Percentiles rank a stretch among this genome's conserved stretches.
Conservation (phyloP, 2,329 filamentous ascomycete species). For the Pyrenochaeta sp. region DNA sequence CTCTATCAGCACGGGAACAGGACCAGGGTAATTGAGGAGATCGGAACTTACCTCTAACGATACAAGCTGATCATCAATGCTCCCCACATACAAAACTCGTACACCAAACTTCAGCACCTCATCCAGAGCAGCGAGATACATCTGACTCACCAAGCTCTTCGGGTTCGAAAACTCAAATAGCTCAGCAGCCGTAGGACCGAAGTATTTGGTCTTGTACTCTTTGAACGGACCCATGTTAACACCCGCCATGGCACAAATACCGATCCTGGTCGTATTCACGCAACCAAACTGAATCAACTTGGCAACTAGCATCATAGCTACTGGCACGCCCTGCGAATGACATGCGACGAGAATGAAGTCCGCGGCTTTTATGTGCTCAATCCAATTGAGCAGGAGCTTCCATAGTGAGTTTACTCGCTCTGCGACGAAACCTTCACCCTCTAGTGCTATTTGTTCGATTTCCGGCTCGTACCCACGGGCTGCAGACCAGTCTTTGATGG, state of each 20-base stretch:
- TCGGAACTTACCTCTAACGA: slow-evolving; percentile 75
- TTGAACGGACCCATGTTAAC: slow-evolving; percentile 93
- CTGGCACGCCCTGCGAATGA: slow-evolving; percentile 94
- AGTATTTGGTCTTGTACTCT: slow-evolving; percentile 87
- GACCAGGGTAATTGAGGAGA: background rate
- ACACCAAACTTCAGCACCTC: slow-evolving; percentile 80
- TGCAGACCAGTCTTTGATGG: slow-evolving; percentile 84
- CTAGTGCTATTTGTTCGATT: slow-evolving; percentile 92
- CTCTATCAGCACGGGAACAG: background rate
- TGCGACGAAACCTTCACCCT: slow-evolving; percentile 90
- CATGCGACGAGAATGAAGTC: slow-evolving; percentile 93
- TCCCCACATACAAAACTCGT: slow-evolving; percentile 86
- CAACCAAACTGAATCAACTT: slow-evolving; percentile 93
- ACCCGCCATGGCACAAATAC: slow-evolving; percentile 88
- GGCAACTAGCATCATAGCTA: slow-evolving; percentile 88
- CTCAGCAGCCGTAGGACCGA: slow-evolving; percentile 91
- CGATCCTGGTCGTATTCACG: slow-evolving; percentile 74
- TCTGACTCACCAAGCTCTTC: slow-evolving; percentile 80
- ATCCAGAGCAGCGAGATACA: slow-evolving; percentile 79
- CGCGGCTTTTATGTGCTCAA: slow-evolving; percentile 84
- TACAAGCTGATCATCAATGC: slow-evolving; percentile 96
- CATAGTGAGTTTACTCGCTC: slow-evolving; percentile 92
- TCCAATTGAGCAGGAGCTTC: slow-evolving; percentile 94
- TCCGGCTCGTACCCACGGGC: slow-evolving; percentile 73
- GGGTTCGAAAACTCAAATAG: slow-evolving; percentile 92